A percentile compares a stretch with the other conserved stretches of the same genome.
phyloP scores from a whole-genome alignment of 345 rosid genomes.

The Rhizophora apiculata region DNA sequence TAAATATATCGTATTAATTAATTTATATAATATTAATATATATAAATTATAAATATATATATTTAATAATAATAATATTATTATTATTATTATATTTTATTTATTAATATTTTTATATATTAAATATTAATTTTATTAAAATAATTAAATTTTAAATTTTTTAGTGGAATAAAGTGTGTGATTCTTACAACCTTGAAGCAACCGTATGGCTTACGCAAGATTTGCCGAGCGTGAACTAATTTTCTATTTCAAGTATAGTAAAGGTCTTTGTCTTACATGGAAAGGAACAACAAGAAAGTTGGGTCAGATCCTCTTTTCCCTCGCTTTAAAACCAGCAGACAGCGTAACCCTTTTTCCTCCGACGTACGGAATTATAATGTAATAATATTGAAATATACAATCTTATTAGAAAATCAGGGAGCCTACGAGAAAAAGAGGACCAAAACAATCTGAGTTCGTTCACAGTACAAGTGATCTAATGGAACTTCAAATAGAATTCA shows the following conservation, averaged over 20 bases:
- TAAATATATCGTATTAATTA: too few species aligned
- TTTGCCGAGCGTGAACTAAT: conserved; percentile 27
- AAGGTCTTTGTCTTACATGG: conserved; percentile 37
- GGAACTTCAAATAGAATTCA: conserved; percentile 12
- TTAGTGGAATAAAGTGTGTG: too few species aligned
- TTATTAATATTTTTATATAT: too few species aligned
- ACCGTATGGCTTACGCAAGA: conserved; percentile 6
- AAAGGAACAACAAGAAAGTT: conserved; percentile 37
- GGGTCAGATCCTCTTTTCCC: conserved; percentile 22
- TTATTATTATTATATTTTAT: too few species aligned
- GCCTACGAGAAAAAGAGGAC: neutral
- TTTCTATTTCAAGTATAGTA: conserved; percentile 40
- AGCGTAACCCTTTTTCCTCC: conserved; percentile 27
- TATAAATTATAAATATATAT: too few species aligned
- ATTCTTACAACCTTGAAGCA: neutral
- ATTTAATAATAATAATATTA: too few species aligned
- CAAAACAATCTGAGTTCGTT: neutral
- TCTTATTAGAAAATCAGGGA: conserved; percentile 18
- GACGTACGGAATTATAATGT: neutral
- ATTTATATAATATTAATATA: too few species aligned
- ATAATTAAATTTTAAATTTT: too few species aligned
- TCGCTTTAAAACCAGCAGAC: conserved; percentile 44
- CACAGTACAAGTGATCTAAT: conserved; percentile 4
- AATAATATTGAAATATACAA: conserved; percentile 14
- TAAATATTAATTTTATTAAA: too few species aligned